Evolutionary conservation across 768 basidiomycete genomes (phyloP), one percentile per base, ranked within the genome.

Genomic region (Serendipita vermifera): DNA sequence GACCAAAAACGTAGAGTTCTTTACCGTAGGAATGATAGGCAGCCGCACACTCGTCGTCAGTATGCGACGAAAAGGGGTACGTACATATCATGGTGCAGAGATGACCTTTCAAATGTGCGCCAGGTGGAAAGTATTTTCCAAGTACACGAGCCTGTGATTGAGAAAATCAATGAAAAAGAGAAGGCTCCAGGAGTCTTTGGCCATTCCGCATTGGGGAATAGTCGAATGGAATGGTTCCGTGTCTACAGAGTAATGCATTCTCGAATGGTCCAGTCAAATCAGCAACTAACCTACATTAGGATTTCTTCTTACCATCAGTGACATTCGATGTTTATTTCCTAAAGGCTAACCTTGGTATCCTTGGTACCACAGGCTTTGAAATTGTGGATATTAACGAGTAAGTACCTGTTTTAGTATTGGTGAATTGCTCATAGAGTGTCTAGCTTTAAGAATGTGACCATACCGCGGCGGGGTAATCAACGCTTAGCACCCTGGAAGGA

Each of bases 91-190:
- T n/a, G 14, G 15, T 38, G 54, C 40, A 13, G 29, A 31, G 29
- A 59, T 65, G 38, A 63, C 3, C 26, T 17, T n/a, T 3, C 11
- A 15, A 14, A 3, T 24, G 17, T 29, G 11, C 48, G 41, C 33
- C 38, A 66, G 63, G 68, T 66, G 27, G 67, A 71, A 55, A 69
- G 68, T 5, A 66, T 73, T 46, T 72, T 74, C 65, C 66, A 70
- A n/a, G 71, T 72, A 2, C 65, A 73, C 56, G 73, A 74, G 56
- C 72, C 72, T 4, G 68, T 73, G 38, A 59, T 62, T 4, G 65
- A 62, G 38, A 64, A 61, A 51, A 64, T 40, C 26, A 63, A 55
- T 51, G 64, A 60, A 56, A 60, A 62, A 62, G 56, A 55, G 58
- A 41, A 2, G 57, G 56, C 7, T 3, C 33, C 27, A 43, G 60